Evolutionary conservation across 78 protist species (phyloP).

Genomic region (Dictyostelium capitatum): DNA sequence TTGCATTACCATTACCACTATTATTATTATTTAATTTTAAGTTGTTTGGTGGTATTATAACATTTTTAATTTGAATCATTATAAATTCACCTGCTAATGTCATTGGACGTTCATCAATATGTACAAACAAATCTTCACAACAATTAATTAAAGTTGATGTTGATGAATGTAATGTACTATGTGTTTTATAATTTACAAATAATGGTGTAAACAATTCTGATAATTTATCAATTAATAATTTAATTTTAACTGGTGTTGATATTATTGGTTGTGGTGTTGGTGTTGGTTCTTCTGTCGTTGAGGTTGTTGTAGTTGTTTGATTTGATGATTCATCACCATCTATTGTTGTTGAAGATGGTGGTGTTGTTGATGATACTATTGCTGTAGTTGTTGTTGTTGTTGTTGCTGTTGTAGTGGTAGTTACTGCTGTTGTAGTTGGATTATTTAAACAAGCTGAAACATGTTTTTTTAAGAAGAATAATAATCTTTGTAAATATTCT

Average conservation of each 20-base stretch:
- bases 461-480: constrained; percentile 40
- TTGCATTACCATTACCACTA: not conserved
- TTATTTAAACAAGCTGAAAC: not conserved
- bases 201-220: constrained; percentile 59
- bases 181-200: constrained; percentile 43
- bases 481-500: constrained; percentile 44
- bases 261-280: not conserved
- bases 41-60: constrained; percentile 41
- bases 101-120: constrained; percentile 27
- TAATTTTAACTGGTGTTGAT: not conserved
- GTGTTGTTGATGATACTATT: not conserved
- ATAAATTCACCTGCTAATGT: constrained; percentile 68
- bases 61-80: constrained; percentile 33
- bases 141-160: constrained; percentile 23
- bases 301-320: not conserved
- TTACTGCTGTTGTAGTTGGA: not conserved
- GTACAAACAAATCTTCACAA: constrained; percentile 51
- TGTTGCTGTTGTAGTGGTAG: not conserved
- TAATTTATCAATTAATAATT: not conserved
- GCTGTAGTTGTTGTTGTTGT: not conserved
- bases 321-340: not conserved
- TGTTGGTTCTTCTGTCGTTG: not conserved
- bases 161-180: constrained; percentile 6
- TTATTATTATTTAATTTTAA: not conserved
- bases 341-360: not conserved